A percentile compares a stretch with the other conserved stretches of the same genome.
Conservation (phyloP, 2,329 filamentous ascomycete species). For the Verticillium dahliae region DNA sequence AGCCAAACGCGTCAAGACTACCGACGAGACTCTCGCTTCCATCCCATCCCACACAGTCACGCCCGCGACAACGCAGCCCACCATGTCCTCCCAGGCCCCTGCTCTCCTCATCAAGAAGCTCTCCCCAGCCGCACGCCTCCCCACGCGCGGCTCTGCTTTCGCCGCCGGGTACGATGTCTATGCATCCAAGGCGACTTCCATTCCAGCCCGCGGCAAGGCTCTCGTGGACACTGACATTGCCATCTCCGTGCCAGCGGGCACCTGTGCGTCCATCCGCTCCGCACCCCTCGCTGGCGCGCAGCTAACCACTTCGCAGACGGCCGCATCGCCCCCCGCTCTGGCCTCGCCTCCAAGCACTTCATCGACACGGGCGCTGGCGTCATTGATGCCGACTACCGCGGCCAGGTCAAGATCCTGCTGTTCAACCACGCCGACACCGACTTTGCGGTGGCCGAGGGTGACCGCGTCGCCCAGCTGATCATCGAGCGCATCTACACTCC, state of each 20-base stretch:
- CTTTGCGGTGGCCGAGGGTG: conserved; percentile 76
- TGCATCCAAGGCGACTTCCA: conserved; percentile 63
- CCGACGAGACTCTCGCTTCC: conserved; percentile 22
- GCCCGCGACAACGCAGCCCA: conserved; percentile 21
- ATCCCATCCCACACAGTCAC: conserved; percentile 15
- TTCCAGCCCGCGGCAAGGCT: conserved; percentile 77
- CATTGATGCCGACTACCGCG: conserved; percentile 95
- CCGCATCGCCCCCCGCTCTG: conserved; percentile 79
- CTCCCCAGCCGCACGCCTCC: conserved; percentile 68
- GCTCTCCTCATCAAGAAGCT: conserved; percentile 84
- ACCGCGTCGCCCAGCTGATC: conserved; percentile 89
- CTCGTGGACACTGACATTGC: conserved; percentile 87
- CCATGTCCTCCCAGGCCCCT: conserved; percentile 36
- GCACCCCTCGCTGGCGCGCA: neutral
- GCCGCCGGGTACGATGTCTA: conserved; percentile 95
- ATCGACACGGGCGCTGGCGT: conserved; percentile 95
- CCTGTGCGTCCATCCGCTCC: conserved; percentile 56
- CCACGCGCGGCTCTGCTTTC: conserved; percentile 81
- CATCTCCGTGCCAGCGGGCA: conserved; percentile 84
- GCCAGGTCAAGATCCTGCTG: conserved; percentile 86
- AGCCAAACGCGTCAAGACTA: conserved; percentile 71
- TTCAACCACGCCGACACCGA: conserved; percentile 86
- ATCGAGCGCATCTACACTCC: conserved; percentile 93
- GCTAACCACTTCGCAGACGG: conserved; percentile 53
- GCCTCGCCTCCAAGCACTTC: conserved; percentile 86